Base-by-base conservation (phyloP, 176 grass and related monocot genomes). In the Lolium rigidum region DNA sequence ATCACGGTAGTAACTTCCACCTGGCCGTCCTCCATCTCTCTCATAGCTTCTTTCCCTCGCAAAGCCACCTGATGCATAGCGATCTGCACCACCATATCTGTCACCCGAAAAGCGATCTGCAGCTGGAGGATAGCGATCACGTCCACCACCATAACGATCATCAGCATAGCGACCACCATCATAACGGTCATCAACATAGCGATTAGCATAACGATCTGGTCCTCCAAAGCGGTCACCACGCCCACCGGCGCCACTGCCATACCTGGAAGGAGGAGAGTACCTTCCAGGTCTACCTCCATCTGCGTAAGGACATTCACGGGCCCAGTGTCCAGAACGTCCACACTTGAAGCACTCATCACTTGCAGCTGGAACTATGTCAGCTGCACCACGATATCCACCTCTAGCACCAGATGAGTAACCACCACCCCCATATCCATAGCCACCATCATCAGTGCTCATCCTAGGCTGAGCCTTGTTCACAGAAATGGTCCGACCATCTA, bases 381-480 rank as follows among this genome's bases (percentile, higher is more conserved):
- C 70, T 78, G 81, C 80, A 78, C 91, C 89, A 14, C 88, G 97
- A 86, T 97, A 97, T 82, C 97, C 92, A 78, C 91, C 90, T 74
- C 92, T 93, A n/a, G 77, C 76, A 83, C 90, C 92, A 87, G 94
- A 91, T 22, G 91, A 87, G 77, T 93, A 90, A 69, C 79, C 70
- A 52, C 93, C 83, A 61, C 89, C 80, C 24, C 88, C 88, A 79
- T 90, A 92, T 7, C 97, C 92, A 88, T 95, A 98, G 56, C 91
- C 89, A 79, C 91, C 89, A 79, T 90, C 90, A 92, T 91, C 92
- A 86, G 77, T 68, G 52, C 84, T 94, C 75, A 92, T 84, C 86
- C 90, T 95, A 65, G 97, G 92, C 82, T 99, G 82, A 83, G 97
- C 97, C 76, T 95, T 93, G 87, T 99, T 99, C 82, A 99, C 97